These are phyloP conservation scores for Colletotrichum magnum DNA, from an alignment of 2,329 filamentous ascomycete species.

Conservation along the genomic window DNA sequence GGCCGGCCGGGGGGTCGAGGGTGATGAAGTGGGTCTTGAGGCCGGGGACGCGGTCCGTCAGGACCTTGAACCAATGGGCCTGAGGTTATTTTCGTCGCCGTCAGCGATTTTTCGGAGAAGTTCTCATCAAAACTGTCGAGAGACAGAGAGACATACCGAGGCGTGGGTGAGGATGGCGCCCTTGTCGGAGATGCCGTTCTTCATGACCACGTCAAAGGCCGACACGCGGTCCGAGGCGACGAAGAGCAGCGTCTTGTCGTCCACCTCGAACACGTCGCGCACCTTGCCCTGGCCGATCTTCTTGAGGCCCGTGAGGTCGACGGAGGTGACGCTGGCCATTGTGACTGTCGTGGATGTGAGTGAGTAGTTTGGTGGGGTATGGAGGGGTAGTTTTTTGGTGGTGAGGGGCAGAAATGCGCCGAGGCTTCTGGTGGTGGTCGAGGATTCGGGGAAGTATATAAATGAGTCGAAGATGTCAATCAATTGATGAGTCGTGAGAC, in stretches of 20 bases:
- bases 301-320: slow-evolving; percentile 40
- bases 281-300: slow-evolving; percentile 73
- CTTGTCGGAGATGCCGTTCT: slow-evolving; percentile 74
- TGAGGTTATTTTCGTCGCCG: slow-evolving; percentile 34
- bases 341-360: background rate
- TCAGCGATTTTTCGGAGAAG: no score
- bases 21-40: slow-evolving; percentile 68
- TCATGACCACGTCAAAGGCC: slow-evolving; percentile 93
- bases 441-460: background rate
- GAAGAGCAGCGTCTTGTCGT: slow-evolving; percentile 81
- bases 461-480: no score
- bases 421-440: background rate
- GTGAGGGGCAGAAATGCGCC: slow-evolving; percentile 3
- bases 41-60: slow-evolving; percentile 59
- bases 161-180: slow-evolving; percentile 64
- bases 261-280: slow-evolving; percentile 83
- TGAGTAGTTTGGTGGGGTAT: slow-evolving; percentile 30
- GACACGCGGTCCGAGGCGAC: slow-evolving; percentile 92
- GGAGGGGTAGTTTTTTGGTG: slow-evolving; percentile 11
- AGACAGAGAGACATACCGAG: slow-evolving; percentile 43
- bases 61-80: slow-evolving; percentile 68
- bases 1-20: slow-evolving; percentile 55
- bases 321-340: slow-evolving; percentile 39
- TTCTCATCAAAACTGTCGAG: background rate
- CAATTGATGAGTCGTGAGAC: no score